These are phyloP conservation scores for Ceratocystis smalleyi DNA, from an alignment of 2,329 filamentous ascomycete genomes.

Conservation along the genomic window DNA sequence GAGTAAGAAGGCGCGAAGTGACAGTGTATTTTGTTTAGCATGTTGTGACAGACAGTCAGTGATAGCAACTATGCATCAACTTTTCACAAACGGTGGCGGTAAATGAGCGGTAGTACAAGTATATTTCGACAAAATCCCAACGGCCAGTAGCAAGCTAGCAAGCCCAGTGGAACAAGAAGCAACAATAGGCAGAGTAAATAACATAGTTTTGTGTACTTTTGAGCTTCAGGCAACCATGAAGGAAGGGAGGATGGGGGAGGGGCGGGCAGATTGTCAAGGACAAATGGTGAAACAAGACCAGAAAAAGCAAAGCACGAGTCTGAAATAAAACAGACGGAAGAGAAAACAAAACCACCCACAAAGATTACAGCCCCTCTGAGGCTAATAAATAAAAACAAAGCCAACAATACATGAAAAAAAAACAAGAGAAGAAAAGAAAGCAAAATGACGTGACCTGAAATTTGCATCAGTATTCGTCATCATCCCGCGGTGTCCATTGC, in stretches of 20 bases:
- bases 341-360: neutral
- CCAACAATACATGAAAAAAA: neutral
- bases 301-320: neutral
- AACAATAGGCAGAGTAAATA: neutral
- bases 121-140: neutral
- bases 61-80: neutral
- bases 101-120: neutral
- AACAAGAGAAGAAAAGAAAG: neutral
- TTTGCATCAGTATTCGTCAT: conserved; percentile 17
- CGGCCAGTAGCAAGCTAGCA: neutral
- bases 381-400: neutral
- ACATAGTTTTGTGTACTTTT: neutral
- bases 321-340: conserved; percentile 5
- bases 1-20: neutral
- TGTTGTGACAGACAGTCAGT: neutral
- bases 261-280: neutral
- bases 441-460: neutral
- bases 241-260: neutral
- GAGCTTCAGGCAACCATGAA: conserved; percentile 1
- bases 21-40: too few relatives aligned
- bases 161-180: neutral
- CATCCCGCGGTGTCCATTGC: conserved; percentile 30
- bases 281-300: neutral
- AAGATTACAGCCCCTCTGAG: neutral
- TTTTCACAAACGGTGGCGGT: neutral